These are phyloP conservation scores for Cryptosporidium baileyi DNA, from an alignment of 169 alveolate species.

Conservation along the genomic window DNA sequence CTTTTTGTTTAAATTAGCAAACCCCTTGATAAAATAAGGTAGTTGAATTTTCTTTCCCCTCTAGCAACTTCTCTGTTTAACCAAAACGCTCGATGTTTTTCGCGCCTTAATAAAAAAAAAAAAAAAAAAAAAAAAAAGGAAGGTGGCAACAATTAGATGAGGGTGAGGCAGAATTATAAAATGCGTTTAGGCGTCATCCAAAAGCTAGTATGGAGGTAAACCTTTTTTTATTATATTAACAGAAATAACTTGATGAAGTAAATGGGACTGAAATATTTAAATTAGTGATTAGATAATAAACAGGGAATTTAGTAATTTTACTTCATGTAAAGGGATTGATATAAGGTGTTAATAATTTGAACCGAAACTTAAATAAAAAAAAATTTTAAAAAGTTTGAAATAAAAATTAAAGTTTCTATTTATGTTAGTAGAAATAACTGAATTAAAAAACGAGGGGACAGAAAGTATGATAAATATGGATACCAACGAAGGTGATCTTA, in stretches of 20 bases:
- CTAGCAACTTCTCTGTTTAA: too few species aligned
- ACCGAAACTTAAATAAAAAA: too few species aligned
- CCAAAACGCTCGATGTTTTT: too few species aligned
- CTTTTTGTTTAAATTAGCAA: too few species aligned
- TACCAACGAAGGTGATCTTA: background rate
- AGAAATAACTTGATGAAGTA: slow-evolving; percentile 30
- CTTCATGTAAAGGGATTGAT: too few species aligned
- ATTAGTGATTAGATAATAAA: background rate
- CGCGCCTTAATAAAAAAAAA: background rate
- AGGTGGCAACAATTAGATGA: slow-evolving; percentile 25
- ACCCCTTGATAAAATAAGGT: too few species aligned
- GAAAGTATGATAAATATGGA: background rate
- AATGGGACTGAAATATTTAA: slow-evolving; percentile 6
- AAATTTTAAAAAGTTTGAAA: too few species aligned
- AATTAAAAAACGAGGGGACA: background rate
- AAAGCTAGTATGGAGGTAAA: slow-evolving; percentile 69
- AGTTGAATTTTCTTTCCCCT: too few species aligned
- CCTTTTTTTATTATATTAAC: background rate
- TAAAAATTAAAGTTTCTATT: too few species aligned
- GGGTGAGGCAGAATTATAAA: slow-evolving; percentile 36
- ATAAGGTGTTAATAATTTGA: too few species aligned
- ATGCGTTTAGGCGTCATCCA: slow-evolving; percentile 70
- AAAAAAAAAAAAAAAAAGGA: background rate
- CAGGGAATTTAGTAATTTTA: too few species aligned
- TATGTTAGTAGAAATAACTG: too few species aligned